phyloP scores from a whole-genome alignment of 1,139 yeast species.

The Pichia sp. region DNA sequence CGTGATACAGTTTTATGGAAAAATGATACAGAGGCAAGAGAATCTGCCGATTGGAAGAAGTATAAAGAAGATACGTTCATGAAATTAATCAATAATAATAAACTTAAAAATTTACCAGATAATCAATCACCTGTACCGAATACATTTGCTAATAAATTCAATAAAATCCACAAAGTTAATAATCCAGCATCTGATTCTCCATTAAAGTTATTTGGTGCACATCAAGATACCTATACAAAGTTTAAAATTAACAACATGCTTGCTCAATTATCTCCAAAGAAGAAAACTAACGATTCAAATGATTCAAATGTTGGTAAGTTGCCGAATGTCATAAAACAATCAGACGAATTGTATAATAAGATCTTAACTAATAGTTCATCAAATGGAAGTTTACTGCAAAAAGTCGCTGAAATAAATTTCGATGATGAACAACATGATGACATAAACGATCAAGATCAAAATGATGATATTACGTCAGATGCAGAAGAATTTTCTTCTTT shows the following conservation, averaged over 20 bases:
- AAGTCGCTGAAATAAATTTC: not conserved
- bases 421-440: constrained; percentile 3
- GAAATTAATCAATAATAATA: constrained; percentile 18
- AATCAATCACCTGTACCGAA: constrained; percentile 21
- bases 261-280: constrained; percentile 12
- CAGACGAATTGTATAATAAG: constrained; percentile 10
- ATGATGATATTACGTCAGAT: constrained; percentile 24
- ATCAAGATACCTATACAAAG: constrained; percentile 27
- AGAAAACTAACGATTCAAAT: not conserved
- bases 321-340: constrained; percentile 10
- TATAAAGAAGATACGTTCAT: constrained; percentile 20
- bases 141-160: constrained; percentile 26
- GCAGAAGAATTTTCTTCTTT: constrained; percentile 22
- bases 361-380: constrained; percentile 11
- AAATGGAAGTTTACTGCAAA: constrained; percentile 3
- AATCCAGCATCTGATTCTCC: constrained; percentile 24
- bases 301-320: not conserved
- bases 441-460: constrained; percentile 14
- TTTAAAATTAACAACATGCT: constrained; percentile 24
- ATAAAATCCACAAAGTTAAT: constrained; percentile 10
- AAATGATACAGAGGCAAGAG: constrained; percentile 15
- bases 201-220: constrained; percentile 24
- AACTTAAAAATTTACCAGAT: constrained; percentile 18
- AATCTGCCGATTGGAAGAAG: constrained; percentile 27
- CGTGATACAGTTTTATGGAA: constrained; percentile 24